These are phyloP conservation scores for Globisporangium nodosum DNA, from an alignment of 352 stramenopile species.

Conservation along the genomic window DNA sequence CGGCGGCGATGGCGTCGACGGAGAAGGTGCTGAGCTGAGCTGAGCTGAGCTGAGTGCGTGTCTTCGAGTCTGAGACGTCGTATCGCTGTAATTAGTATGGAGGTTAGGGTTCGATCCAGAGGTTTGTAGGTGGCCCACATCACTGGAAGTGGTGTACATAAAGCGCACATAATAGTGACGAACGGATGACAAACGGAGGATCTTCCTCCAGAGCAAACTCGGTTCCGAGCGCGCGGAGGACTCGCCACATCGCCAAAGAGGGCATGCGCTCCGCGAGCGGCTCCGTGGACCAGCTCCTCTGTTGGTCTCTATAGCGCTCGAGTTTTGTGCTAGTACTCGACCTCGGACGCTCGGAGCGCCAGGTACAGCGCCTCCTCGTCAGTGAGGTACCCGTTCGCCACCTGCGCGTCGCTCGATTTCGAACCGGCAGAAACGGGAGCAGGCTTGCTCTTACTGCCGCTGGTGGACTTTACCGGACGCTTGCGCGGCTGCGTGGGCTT, in stretches of 20 bases:
- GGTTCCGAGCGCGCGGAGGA: too few relatives aligned
- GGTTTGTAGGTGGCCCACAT: too few relatives aligned
- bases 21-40: too few relatives aligned
- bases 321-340: slow-evolving; percentile 15
- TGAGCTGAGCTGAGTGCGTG: too few relatives aligned
- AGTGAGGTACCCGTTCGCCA: slow-evolving; percentile 14
- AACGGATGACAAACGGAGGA: background rate
- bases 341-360: slow-evolving; percentile 15
- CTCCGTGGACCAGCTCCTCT: too few relatives aligned
- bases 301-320: background rate
- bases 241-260: too few relatives aligned
- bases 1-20: background rate
- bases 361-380: slow-evolving; percentile 18
- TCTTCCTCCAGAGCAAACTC: background rate
- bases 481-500: slow-evolving; percentile 6
- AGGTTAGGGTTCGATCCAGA: too few relatives aligned
- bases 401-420: slow-evolving; percentile 1
- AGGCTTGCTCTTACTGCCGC: background rate
- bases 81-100: too few relatives aligned
- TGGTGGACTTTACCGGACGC: slow-evolving; percentile 6
- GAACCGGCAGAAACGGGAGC: background rate
- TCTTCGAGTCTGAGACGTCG: too few relatives aligned
- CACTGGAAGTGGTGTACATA: background rate
- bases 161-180: background rate
- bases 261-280: too few relatives aligned